Percentiles rank a stretch among this genome's conserved stretches.
Conservation (phyloP, 1,284 basidiomycete species). For the Paramarasmius palmivorus region DNA sequence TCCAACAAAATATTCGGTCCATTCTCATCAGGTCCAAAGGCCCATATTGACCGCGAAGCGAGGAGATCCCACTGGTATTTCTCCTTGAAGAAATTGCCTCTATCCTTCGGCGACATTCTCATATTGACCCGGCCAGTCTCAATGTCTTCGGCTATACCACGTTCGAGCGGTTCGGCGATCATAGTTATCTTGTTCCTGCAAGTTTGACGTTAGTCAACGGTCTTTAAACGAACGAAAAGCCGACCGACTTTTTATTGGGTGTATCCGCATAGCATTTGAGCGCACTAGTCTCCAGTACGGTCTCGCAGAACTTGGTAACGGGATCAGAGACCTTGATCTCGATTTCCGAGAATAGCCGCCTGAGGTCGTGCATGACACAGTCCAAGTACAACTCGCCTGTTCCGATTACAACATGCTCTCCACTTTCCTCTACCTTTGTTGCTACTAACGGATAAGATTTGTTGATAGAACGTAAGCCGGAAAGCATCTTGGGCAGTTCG, state of each 20-base stretch:
- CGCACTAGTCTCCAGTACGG: slow-evolving; percentile 96
- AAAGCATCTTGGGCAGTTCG: slow-evolving; percentile 98
- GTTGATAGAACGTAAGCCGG: slow-evolving; percentile 95
- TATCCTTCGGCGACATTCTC: slow-evolving; percentile 90
- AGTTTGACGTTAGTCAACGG: slow-evolving; percentile 6
- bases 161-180: slow-evolving; percentile 95
- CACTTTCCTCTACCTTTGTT: slow-evolving; percentile 98
- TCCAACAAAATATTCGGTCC: slow-evolving; percentile 94
- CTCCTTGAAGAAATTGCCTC: slow-evolving; percentile 92
- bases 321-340: slow-evolving; percentile 99
- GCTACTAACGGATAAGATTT: slow-evolving; percentile 94
- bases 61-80: slow-evolving; percentile 99
- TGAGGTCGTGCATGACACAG: slow-evolving; percentile 94
- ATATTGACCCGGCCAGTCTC: slow-evolving; percentile 90
- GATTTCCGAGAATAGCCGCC: slow-evolving; percentile 93
- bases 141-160: slow-evolving; percentile 92
- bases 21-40: slow-evolving; percentile 97
- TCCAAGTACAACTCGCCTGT: slow-evolving; percentile 98
- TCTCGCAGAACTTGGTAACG: slow-evolving; percentile 98
- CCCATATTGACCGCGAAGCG: slow-evolving; percentile 98
- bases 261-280: slow-evolving; percentile 99
- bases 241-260: slow-evolving; percentile 92
- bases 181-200: slow-evolving; percentile 94
- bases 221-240: slow-evolving; percentile 2
- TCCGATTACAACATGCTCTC: slow-evolving; percentile 95